Evolutionary conservation across 2,329 filamentous ascomycete genomes (phyloP).

Genomic region (Ophiostoma ulmi): DNA sequence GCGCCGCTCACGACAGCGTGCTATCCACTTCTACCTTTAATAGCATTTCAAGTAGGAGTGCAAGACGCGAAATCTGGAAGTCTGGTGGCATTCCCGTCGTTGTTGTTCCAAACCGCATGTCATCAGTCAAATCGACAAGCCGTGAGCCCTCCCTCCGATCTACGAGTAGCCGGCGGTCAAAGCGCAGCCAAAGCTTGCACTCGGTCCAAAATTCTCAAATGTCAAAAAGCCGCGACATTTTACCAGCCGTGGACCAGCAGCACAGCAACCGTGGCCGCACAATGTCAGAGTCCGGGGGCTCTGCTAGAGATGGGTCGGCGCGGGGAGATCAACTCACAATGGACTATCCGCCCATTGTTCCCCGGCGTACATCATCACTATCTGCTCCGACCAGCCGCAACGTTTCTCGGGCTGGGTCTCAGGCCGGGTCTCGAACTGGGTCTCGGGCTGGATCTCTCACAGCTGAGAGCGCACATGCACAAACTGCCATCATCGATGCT

Average conservation of each 20-base stretch:
- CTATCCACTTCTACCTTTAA: slow-evolving; percentile 46
- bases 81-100: slow-evolving; percentile 58
- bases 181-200: slow-evolving; percentile 48
- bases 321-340: slow-evolving; percentile 50
- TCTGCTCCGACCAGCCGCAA: slow-evolving; percentile 60
- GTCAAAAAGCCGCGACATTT: slow-evolving; percentile 40
- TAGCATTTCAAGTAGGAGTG: slow-evolving; percentile 50
- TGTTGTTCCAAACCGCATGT: slow-evolving; percentile 54
- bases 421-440: not conserved
- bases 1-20: slow-evolving; percentile 43
- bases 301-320: slow-evolving; percentile 35
- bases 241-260: slow-evolving; percentile 42
- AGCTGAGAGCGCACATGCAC: slow-evolving; percentile 53
- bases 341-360: slow-evolving; percentile 55
- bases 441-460: slow-evolving; percentile 50
- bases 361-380: slow-evolving; percentile 54
- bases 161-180: slow-evolving; percentile 54
- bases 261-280: slow-evolving; percentile 40
- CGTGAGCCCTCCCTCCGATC: slow-evolving; percentile 54
- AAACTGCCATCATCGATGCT: slow-evolving; percentile 32
- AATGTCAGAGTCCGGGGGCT: slow-evolving; percentile 46
- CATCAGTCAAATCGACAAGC: slow-evolving; percentile 47
- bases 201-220: slow-evolving; percentile 44
- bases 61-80: slow-evolving; percentile 55
- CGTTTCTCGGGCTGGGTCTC: slow-evolving; percentile 44